phyloP scores from a whole-genome alignment of 495 filamentous ascomycete species.

The Penicillium canariense region DNA sequence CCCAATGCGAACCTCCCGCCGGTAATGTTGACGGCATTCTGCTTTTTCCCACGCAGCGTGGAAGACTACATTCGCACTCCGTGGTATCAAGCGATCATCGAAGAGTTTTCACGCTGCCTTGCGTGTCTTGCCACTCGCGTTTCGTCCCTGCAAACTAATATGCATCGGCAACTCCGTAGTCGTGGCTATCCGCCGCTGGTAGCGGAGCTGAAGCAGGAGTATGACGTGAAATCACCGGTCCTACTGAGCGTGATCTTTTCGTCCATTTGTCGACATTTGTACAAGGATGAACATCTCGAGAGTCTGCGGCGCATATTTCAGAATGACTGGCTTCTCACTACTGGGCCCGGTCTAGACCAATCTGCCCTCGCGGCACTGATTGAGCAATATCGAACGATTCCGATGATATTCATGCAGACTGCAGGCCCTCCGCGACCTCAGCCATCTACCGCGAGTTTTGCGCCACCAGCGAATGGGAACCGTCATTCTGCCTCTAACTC shows the following conservation, averaged over 20 bases:
- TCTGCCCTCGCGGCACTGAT: not conserved
- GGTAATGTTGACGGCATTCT: not conserved
- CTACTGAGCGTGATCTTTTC: conserved; percentile 60
- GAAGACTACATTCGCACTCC: not conserved
- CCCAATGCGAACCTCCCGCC: not conserved
- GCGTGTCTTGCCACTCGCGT: conserved; percentile 26
- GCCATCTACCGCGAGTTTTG: not conserved
- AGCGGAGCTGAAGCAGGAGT: conserved; percentile 47
- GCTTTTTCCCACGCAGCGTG: not conserved
- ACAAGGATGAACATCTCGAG: not conserved
- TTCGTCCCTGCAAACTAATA: conserved; percentile 29
- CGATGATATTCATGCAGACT: conserved; percentile 7
- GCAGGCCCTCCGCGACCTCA: not conserved
- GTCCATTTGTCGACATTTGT: conserved; percentile 41
- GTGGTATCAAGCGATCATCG: conserved; percentile 5
- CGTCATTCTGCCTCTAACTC: not conserved
- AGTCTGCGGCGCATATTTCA: not conserved
- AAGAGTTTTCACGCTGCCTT: not conserved
- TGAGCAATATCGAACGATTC: conserved; percentile 9
- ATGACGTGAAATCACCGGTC: conserved; percentile 47
- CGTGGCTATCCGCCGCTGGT: conserved; percentile 57
- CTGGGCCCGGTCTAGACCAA: not conserved
- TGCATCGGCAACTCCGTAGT: conserved; percentile 30
- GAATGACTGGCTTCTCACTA: not conserved
- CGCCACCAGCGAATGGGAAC: not conserved